A percentile compares a stretch with the other conserved stretches of the same genome.
phyloP scores from a whole-genome alignment of 257 asterid genomes.

The Gardenia jasminoides region DNA sequence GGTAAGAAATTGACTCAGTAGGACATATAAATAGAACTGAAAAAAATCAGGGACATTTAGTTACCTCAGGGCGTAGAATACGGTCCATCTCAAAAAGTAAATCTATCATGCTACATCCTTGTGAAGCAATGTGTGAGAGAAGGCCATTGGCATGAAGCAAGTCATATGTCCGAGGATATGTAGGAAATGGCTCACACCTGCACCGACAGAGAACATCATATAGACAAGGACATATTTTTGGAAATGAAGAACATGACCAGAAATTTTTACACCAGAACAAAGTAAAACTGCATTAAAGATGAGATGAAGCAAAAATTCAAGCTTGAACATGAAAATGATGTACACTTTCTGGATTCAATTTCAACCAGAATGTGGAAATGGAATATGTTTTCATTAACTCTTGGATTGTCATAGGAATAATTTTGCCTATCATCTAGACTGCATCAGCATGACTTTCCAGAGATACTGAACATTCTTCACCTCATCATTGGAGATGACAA shows the following conservation, averaged over 20 bases:
- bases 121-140: slow-evolving; percentile 53
- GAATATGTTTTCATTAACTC: background rate
- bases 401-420: background rate
- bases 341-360: background rate
- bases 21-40: background rate
- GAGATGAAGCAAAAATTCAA: background rate
- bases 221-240: background rate
- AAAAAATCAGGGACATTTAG: background rate
- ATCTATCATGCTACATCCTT: slow-evolving; percentile 55
- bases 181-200: slow-evolving; percentile 97
- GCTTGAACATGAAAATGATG: background rate
- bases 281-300: background rate
- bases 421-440: background rate
- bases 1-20: background rate
- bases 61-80: slow-evolving; percentile 94
- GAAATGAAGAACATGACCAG: background rate
- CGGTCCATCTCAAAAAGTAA: slow-evolving; percentile 88
- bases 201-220: slow-evolving; percentile 11
- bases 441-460: background rate
- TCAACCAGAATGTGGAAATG: background rate
- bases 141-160: slow-evolving; percentile 82
- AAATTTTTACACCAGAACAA: background rate
- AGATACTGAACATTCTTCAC: background rate
- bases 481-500: background rate
- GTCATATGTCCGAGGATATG: slow-evolving; percentile 94